A percentile compares a stretch with the other conserved stretches of the same genome.
phyloP scores from a whole-genome alignment of 164 flowering plant genomes.

The Magnolia sinica region DNA sequence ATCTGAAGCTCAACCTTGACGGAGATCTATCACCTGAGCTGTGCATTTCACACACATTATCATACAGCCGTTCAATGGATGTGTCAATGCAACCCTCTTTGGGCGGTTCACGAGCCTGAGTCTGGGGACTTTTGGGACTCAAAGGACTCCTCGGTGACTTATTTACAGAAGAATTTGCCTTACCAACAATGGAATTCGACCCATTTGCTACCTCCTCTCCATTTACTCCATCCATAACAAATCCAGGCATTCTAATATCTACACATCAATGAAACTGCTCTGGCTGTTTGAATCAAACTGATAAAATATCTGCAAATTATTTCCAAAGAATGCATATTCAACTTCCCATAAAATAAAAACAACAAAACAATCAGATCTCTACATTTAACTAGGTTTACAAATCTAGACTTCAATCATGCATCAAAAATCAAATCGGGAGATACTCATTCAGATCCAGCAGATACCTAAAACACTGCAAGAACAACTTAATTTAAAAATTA shows the following conservation, averaged over 20 bases:
- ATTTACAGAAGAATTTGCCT: slow-evolving; percentile 34
- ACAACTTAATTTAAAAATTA: too few relatives aligned
- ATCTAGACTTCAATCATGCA: too few relatives aligned
- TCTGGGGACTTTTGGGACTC: slow-evolving; percentile 30
- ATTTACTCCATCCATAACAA: slow-evolving; percentile 50
- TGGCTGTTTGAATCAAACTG: slow-evolving; percentile 3
- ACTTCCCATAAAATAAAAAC: not conserved
- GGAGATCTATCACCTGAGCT: slow-evolving; percentile 74
- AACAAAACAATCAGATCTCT: not conserved
- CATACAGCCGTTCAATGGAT: slow-evolving; percentile 70
- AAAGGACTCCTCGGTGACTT: slow-evolving; percentile 33
- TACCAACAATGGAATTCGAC: slow-evolving; percentile 22
- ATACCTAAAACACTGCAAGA: too few relatives aligned
- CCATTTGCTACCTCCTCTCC: slow-evolving; percentile 43
- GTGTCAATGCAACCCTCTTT: slow-evolving; percentile 47
- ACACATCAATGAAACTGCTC: slow-evolving; percentile 8
- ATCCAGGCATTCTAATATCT: slow-evolving; percentile 60
- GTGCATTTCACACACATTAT: slow-evolving; percentile 81
- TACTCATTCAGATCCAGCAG: too few relatives aligned
- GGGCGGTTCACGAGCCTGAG: slow-evolving; percentile 23
- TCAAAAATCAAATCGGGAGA: too few relatives aligned
- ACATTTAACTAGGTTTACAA: too few relatives aligned
- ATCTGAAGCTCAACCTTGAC: slow-evolving; percentile 71
- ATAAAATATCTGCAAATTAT: slow-evolving; percentile 27
- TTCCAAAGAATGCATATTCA: not conserved